These are phyloP conservation scores for Phlebiopsis flavidoalba DNA, from an alignment of 768 basidiomycete genomes.

Conservation along the genomic window DNA sequence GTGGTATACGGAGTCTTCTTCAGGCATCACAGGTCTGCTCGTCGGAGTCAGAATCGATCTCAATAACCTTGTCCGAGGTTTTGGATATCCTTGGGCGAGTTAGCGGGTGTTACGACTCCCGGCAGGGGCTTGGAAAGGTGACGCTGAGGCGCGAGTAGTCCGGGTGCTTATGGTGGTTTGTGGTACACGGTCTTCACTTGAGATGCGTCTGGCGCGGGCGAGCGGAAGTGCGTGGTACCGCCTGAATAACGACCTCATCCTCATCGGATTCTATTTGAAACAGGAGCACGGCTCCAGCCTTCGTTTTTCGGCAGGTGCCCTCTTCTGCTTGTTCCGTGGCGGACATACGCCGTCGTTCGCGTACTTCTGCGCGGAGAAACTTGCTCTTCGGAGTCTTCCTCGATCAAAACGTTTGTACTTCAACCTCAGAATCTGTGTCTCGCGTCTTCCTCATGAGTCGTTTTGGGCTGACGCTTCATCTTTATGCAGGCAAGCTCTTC, in stretches of 20 bases:
- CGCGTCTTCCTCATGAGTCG: not conserved
- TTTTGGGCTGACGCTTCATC: not conserved
- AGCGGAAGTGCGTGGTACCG: not conserved
- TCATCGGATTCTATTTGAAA: not conserved
- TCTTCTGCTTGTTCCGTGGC: not conserved
- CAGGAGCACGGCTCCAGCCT: not conserved
- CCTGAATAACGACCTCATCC: not conserved
- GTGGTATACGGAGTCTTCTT: not conserved
- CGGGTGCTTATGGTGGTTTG: not conserved
- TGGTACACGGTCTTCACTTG: not conserved
- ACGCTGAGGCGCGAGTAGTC: not conserved
- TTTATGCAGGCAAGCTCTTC: not conserved
- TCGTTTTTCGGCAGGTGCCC: not conserved
- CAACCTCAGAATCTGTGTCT: conserved; percentile 6
- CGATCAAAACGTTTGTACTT: not conserved
- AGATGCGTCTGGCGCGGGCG: not conserved
- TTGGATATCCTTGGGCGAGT: not conserved
- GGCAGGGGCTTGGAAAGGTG: not conserved
- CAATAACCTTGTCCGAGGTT: conserved; percentile 7
- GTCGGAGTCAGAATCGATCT: conserved; percentile 3
- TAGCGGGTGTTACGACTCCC: not conserved
- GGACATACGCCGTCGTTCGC: not conserved
- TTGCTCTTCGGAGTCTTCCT: not conserved
- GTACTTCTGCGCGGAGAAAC: not conserved
- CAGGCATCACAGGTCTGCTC: not conserved